phyloP scores from a whole-genome alignment of 192 early-diverging fungal genomes.

The Coemansia sp. region DNA sequence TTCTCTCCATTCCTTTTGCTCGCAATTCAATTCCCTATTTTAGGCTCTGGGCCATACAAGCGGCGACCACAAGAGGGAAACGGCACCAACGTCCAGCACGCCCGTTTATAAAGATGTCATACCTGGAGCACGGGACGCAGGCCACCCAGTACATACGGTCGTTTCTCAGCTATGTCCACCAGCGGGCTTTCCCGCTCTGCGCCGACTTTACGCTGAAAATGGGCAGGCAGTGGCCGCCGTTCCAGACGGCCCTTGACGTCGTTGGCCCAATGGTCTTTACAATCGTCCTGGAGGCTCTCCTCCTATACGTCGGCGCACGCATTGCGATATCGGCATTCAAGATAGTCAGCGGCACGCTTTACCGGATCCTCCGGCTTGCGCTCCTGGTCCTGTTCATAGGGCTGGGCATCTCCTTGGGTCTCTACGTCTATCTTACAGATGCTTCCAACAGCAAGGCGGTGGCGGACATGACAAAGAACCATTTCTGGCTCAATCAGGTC shows the following conservation, averaged over 20 bases:
- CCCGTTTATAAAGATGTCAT: conserved; percentile 17
- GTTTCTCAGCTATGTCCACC: conserved; percentile 19
- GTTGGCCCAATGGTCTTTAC: conserved; percentile 21
- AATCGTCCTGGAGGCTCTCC: conserved; percentile 20
- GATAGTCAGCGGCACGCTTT: conserved; percentile 45
- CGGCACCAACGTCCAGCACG: background rate
- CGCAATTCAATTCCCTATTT: background rate
- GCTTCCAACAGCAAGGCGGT: conserved; percentile 12
- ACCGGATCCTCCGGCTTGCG: conserved; percentile 28
- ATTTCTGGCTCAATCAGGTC: conserved; percentile 39
- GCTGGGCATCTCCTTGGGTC: conserved; percentile 19
- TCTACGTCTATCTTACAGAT: conserved; percentile 41
- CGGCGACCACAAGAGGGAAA: background rate
- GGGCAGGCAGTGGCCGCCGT: conserved; percentile 33
- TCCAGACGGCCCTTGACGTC: conserved; percentile 18
- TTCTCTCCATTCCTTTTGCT: conserved; percentile 1
- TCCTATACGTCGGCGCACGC: conserved; percentile 16
- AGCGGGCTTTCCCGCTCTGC: conserved; percentile 29
- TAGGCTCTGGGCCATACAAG: background rate
- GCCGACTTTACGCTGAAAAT: conserved; percentile 12
- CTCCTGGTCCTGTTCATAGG: conserved; percentile 17
- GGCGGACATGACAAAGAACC: background rate
- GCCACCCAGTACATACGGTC: conserved; percentile 11
- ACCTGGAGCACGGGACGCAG: conserved; percentile 29
- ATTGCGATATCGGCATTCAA: conserved; percentile 16